Evolutionary conservation across 2,329 filamentous ascomycete genomes (phyloP), one percentile per base, ranked within the genome.

Genomic region (Cladophialophora immunda): DNA sequence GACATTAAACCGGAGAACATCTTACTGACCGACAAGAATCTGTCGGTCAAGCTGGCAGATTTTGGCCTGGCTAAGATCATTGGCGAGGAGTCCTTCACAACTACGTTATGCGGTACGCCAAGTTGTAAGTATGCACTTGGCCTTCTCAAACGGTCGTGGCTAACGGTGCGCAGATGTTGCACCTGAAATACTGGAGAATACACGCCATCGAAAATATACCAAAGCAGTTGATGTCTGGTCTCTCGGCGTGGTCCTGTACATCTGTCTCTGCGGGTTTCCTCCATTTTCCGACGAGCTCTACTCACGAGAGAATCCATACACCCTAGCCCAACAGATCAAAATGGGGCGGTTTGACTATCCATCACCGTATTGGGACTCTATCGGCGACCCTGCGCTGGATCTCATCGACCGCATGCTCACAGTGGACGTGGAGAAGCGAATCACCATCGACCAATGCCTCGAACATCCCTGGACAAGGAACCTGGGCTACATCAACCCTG

Each of bases 1-100:
- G 95, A 99, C 74, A 97, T 99, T 80, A 98, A 97, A 79, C 94
- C 94, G 0, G 94, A 98, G 77, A 98, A 98, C 75, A 98, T 99
- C 36, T 82, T 99, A 8, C 82, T 99, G 38, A 89, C 91, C 4
- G 93, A 97, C 79, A 93, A 92, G 75, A 86, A 95, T 36, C 81
- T 97, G 30, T 89, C 90, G 66, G 90, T 97, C 70, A 99, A 99
- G 80, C 82, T 99, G 68, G 95, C 94, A 22, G 95, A 99, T 79
- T 99, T 99, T 79, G 95, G 95, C 54, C 85, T 99, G 41, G 94
- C 95, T 50, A 99, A 99, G 81, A 98, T 99, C 71, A 97, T 99
- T 71, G 96, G 96, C 69, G 95, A 99, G 78, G 93, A 97, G 76
- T 97, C 94, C 0, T 99, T 99, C 77, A 98, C 95, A 1, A 97